phyloP scores from a whole-genome alignment of 2,329 filamentous ascomycete genomes.

The Fusarium devonianum region DNA sequence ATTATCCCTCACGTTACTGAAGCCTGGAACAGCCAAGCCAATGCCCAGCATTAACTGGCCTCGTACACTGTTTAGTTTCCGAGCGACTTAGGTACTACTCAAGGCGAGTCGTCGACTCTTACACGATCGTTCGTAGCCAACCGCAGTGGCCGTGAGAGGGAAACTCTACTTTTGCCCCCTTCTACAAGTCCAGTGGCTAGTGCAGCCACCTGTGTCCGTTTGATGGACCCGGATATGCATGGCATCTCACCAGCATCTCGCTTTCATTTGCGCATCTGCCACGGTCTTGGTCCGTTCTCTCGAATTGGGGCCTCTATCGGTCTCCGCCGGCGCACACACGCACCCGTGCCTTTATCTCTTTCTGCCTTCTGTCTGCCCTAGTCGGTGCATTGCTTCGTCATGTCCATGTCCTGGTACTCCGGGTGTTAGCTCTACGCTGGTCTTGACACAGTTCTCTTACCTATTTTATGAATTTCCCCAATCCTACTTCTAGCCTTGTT shows the following conservation, averaged over 20 bases:
- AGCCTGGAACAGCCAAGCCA: slow-evolving; percentile 25
- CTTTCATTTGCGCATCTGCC: slow-evolving; percentile 21
- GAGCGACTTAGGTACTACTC: slow-evolving; percentile 7
- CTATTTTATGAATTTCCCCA: slow-evolving; percentile 30
- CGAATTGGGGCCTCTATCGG: slow-evolving; percentile 30
- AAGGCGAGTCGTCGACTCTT: slow-evolving; percentile 18
- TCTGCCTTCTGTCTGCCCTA: slow-evolving; percentile 11
- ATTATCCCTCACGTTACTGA: slow-evolving; percentile 41
- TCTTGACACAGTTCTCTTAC: slow-evolving; percentile 36
- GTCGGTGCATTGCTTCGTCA: slow-evolving; percentile 29
- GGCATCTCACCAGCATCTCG: slow-evolving; percentile 42
- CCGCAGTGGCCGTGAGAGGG: slow-evolving; percentile 28
- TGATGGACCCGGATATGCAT: slow-evolving; percentile 43
- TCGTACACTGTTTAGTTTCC: slow-evolving; percentile 28
- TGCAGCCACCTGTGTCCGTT: slow-evolving; percentile 43
- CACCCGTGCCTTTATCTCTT: slow-evolving; percentile 15
- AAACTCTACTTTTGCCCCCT: slow-evolving; percentile 31
- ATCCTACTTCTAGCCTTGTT: slow-evolving; percentile 21
- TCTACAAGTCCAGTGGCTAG: slow-evolving; percentile 40
- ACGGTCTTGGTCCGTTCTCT: slow-evolving; percentile 31
- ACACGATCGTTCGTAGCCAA: slow-evolving; percentile 21
- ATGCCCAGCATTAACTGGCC: slow-evolving; percentile 24
- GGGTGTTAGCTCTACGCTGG: slow-evolving; percentile 21
- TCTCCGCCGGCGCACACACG: slow-evolving; percentile 32
- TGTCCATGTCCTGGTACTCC: slow-evolving; percentile 21